Base-by-base conservation (phyloP, 192 early-diverging fungal genomes). In the Coemansia erecta region DNA sequence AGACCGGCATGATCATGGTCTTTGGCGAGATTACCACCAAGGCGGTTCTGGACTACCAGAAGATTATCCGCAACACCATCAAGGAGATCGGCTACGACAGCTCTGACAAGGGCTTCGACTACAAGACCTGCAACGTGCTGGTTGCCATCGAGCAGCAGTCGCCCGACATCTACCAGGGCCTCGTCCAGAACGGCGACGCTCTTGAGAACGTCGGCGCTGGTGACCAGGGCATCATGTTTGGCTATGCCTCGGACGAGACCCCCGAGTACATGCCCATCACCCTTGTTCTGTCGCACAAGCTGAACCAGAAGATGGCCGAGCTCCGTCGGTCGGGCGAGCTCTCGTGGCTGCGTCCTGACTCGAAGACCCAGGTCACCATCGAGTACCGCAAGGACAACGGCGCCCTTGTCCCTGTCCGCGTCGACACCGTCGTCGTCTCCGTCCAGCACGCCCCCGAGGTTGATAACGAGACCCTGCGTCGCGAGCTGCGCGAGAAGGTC, bases 1-100 rank as follows among this genome's bases (percentile, higher is more conserved):
- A 99, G 89, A 99, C 97, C 66, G 97, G 97, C 75, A 94, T 99
- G 92, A 89, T 99, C 83, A 97, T 99, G 94, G 97, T 99, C 33
- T 93, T 99, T 76, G 97, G 97, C 80, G 97, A 99, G 84, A 99
- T 99, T 85, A 94, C 94, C 69, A 99, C 95, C 89, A 94, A 94
- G 86, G 95, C 97, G 43, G 80, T 69, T 53, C 82, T 99, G 55
- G 97, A 99, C 87, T 99, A 96, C 90, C 97, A 99, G 83, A 94
- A 95, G 89, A 92, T 99, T 73, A 95, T 99, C 76, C 93, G 97
- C 84, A 86, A 95, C 80, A 92, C 94, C 72, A 88, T 99, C 87
- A 95, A 96, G 88, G 86, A 93, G 70, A 99, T 99, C 70, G 97
- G 97, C 64, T 99, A 97, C 76, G 97, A 99, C 82, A 92, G 94